Evolutionary conservation across 2,329 filamentous ascomycete genomes (phyloP).

Genomic region (Fusarium citri): DNA sequence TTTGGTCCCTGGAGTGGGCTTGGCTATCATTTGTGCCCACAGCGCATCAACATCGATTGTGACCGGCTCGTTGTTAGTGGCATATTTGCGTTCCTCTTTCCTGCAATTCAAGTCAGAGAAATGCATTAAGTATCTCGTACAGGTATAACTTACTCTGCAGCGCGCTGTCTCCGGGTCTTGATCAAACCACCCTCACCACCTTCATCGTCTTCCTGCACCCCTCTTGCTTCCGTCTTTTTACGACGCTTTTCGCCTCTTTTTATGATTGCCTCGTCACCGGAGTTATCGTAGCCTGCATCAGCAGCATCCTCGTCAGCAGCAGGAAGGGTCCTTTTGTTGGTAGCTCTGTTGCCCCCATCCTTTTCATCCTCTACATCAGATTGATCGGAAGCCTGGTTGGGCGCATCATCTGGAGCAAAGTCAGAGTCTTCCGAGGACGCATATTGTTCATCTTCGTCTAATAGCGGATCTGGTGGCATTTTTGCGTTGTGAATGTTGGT

Average conservation of each 20-base stretch:
- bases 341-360: slow-evolving; percentile 48
- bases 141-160: slow-evolving; percentile 65
- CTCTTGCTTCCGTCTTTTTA: slow-evolving; percentile 58
- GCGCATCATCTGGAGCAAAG: slow-evolving; percentile 70
- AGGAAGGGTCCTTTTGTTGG: slow-evolving; percentile 43
- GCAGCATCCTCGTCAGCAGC: slow-evolving; percentile 45
- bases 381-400: slow-evolving; percentile 60
- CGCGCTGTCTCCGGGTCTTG: slow-evolving; percentile 78
- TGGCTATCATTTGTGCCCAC: slow-evolving; percentile 74
- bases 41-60: slow-evolving; percentile 79
- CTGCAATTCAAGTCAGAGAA: slow-evolving; percentile 49
- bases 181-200: slow-evolving; percentile 72
- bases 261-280: slow-evolving; percentile 79
- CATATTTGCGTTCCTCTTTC: slow-evolving; percentile 67
- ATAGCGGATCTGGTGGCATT: slow-evolving; percentile 58
- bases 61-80: slow-evolving; percentile 66
- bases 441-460: slow-evolving; percentile 68
- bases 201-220: slow-evolving; percentile 58
- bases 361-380: slow-evolving; percentile 64
- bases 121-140: neutral
- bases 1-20: slow-evolving; percentile 30
- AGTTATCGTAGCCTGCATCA: slow-evolving; percentile 70
- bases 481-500: slow-evolving; percentile 28
- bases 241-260: slow-evolving; percentile 67
- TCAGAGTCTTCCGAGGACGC: slow-evolving; percentile 79